Evolutionary conservation across 2,329 filamentous ascomycete species (phyloP).

Genomic region (Neonectria faginata): DNA sequence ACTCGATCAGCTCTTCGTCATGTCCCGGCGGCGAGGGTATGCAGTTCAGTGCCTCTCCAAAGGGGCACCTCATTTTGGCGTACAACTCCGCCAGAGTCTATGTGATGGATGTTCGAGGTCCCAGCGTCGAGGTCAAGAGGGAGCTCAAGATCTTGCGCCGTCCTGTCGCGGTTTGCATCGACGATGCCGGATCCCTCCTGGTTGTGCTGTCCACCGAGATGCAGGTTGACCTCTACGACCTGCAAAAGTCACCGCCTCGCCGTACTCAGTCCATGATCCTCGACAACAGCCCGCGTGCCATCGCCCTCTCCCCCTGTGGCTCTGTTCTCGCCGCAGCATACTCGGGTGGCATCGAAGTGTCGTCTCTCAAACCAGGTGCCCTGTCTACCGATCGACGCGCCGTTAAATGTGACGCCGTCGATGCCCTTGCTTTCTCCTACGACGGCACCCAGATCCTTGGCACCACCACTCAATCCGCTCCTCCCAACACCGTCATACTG

Average conservation of each 20-base stretch:
- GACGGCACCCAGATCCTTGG: conserved; percentile 84
- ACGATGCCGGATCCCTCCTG: conserved; percentile 80
- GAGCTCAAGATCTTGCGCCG: conserved; percentile 84
- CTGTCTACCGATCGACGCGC: conserved; percentile 76
- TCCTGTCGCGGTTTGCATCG: conserved; percentile 80
- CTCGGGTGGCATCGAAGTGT: conserved; percentile 89
- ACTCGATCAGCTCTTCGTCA: conserved; percentile 85
- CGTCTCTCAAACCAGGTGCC: conserved; percentile 75
- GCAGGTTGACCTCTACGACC: conserved; percentile 87
- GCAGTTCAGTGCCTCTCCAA: conserved; percentile 83
- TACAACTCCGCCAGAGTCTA: conserved; percentile 89
- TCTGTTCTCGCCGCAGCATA: conserved; percentile 87
- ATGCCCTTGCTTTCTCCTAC: conserved; percentile 78
- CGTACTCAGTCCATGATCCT: conserved; percentile 80
- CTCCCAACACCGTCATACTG: conserved; percentile 79
- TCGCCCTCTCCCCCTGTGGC: conserved; percentile 84
- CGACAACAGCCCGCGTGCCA: conserved; percentile 81
- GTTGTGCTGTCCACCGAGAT: conserved; percentile 85
- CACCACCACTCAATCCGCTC: conserved; percentile 73
- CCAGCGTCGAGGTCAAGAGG: conserved; percentile 73
- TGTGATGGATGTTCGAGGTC: conserved; percentile 74
- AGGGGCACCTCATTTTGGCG: conserved; percentile 79
- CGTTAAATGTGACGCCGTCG: conserved; percentile 82
- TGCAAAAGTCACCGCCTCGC: conserved; percentile 72
- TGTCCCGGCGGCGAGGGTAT: conserved; percentile 87